Conservation (phyloP, 306 rosid species). For the Begonia masoniana region DNA sequence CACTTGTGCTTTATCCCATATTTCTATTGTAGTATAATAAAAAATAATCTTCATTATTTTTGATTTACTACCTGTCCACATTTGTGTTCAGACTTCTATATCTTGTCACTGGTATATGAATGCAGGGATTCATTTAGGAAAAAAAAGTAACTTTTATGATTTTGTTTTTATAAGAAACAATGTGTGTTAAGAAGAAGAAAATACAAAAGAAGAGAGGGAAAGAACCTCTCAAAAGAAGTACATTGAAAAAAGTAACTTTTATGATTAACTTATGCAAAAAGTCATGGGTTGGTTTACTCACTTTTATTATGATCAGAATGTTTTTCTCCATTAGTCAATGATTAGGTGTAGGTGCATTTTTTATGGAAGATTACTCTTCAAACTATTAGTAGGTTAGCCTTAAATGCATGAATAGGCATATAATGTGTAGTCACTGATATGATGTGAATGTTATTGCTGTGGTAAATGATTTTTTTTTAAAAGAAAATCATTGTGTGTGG, state of each 20-base stretch:
- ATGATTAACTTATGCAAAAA: too few species aligned
- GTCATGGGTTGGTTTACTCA: not conserved
- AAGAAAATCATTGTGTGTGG: not conserved
- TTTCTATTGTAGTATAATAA: not conserved
- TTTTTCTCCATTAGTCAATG: not conserved
- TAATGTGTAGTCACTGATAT: not conserved
- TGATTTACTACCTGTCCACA: not conserved
- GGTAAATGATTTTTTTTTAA: not conserved
- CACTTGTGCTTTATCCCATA: constrained; percentile 2
- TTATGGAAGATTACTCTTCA: too few species aligned
- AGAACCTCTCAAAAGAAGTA: too few species aligned
- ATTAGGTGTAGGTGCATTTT: not conserved
- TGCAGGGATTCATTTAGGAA: not conserved
- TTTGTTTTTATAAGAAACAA: not conserved
- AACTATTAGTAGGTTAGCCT: too few species aligned
- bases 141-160: not conserved
- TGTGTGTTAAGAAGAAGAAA: too few species aligned
- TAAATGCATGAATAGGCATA: not conserved
- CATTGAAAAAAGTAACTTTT: too few species aligned
- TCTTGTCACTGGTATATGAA: not conserved
- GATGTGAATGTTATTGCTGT: not conserved
- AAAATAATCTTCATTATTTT: not conserved
- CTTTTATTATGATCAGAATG: not conserved
- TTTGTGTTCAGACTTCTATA: not conserved
- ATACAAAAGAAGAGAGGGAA: too few species aligned